Evolutionary conservation across 2,329 filamentous ascomycete species (phyloP), one percentile per base, ranked within the genome.

Genomic region (Scedosporium dehoogii): DNA sequence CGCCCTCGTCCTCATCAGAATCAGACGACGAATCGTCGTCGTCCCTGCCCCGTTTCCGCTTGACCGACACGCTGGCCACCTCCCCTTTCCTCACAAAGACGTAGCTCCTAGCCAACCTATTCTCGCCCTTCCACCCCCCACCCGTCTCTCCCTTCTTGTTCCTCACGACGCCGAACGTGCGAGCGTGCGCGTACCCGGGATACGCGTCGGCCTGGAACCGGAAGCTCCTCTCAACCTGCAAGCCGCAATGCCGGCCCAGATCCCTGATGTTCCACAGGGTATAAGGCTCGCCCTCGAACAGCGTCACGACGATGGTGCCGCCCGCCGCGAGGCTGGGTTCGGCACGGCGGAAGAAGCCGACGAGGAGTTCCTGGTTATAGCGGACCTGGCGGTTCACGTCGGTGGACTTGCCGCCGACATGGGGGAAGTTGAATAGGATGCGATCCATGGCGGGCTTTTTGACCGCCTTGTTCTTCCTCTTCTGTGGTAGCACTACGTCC

Each of bases 361-460:
- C 86, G 42, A 91, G 80, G 59, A 91, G 79, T 70, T 89, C 85
- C 75, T 96, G 92, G 76, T 99, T 97, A 73, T 90, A 85, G 63
- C 94, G 86, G 14, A 97, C 92, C 76, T 99, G 94, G 42, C 94
- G 83, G 77, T 97, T 97, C 62, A 97, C 89, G 76, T 97, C 92
- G 68, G 89, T 97, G 66, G 85, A 89, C 69, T 96, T 87, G 56
- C 94, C 94, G 66, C 94, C 94, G 3, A 96, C 89, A 77, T 99
- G 94, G 42, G 94, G 94, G 74, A 99, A 99, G 79, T 97, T 96
- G 84, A 97, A 99, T 67, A 93, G 81, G 65, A 97, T 87, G 63
- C 85, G 83, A 73, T 96, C 87, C 80, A 89, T 55, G 27, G 27
- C 46, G 27, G 42, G 42, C 29, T 41, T 61, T 29, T 55, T 61